A percentile compares a stretch with the other conserved stretches of the same genome.
Conservation (phyloP, 768 basidiomycete species). For the Plicaturopsis crispa region DNA sequence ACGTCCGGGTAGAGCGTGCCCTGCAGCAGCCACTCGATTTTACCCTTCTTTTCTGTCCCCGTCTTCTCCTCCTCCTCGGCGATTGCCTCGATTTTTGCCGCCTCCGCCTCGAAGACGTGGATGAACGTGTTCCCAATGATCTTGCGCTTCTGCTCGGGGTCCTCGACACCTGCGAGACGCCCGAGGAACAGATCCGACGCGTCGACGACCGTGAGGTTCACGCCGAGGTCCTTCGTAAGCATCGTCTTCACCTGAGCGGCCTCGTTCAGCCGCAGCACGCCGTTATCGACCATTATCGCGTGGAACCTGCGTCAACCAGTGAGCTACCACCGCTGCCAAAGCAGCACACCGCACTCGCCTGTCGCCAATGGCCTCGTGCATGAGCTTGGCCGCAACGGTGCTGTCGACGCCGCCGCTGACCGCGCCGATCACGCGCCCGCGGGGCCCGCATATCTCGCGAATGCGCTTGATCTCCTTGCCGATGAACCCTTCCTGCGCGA, state of each 20-base stretch:
- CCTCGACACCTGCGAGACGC: conserved; percentile 84
- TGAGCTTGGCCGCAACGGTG: conserved; percentile 96
- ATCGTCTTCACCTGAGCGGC: conserved; percentile 86
- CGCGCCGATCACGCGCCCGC: conserved; percentile 95
- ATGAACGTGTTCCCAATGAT: conserved; percentile 99
- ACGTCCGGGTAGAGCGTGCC: conserved; percentile 99
- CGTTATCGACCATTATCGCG: conserved; percentile 99
- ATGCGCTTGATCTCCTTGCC: conserved; percentile 94
- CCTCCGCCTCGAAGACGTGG: conserved; percentile 94
- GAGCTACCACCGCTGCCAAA: not conserved
- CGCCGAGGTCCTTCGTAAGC: conserved; percentile 89
- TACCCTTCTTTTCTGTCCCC: conserved; percentile 72
- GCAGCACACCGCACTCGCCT: conserved; percentile 38
- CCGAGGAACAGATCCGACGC: conserved; percentile 91
- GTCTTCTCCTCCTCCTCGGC: conserved; percentile 69
- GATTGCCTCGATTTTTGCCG: conserved; percentile 75
- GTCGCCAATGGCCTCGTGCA: conserved; percentile 99
- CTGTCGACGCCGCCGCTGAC: conserved; percentile 98
- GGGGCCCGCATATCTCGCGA: conserved; percentile 87
- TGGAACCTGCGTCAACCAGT: conserved; percentile 70
- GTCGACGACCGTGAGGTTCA: conserved; percentile 94
- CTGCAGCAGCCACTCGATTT: conserved; percentile 95
- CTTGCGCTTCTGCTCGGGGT: conserved; percentile 95
- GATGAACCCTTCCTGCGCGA: conserved; percentile 95
- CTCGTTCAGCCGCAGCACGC: conserved; percentile 89